Evolutionary conservation across 345 rosid genomes (phyloP).

Genomic region (Jatropha curcas): DNA sequence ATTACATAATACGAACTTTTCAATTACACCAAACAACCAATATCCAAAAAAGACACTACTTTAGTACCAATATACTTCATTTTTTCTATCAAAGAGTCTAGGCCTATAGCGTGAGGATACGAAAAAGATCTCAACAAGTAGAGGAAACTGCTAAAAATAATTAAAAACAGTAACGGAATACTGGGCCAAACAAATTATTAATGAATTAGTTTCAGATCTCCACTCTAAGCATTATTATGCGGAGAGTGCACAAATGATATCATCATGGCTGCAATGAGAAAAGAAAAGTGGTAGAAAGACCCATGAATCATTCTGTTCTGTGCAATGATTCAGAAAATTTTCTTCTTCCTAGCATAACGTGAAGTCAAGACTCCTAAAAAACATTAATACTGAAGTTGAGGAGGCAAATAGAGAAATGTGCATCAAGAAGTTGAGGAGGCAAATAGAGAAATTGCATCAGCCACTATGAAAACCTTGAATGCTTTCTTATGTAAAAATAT

Average conservation of each 20-base stretch:
- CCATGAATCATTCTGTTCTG: constrained; percentile 4
- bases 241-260: constrained; percentile 1
- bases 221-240: not conserved
- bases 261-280: constrained; percentile 22
- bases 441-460: constrained; percentile 22
- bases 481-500: not conserved
- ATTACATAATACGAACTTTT: too few relatives aligned
- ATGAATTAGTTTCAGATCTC: not conserved
- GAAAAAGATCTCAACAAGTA: constrained; percentile 14
- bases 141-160: constrained; percentile 3
- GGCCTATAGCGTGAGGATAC: constrained; percentile 2
- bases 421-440: too few relatives aligned
- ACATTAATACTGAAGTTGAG: constrained; percentile 15
- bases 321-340: constrained; percentile 16
- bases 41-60: too few relatives aligned
- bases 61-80: too few relatives aligned
- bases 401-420: too few relatives aligned
- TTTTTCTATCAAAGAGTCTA: not conserved
- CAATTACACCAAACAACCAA: too few relatives aligned
- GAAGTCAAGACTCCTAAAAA: constrained; percentile 25
- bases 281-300: constrained; percentile 20
- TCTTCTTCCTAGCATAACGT: constrained; percentile 19
- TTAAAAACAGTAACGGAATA: not conserved
- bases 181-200: not conserved
- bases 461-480: constrained; percentile 14